A percentile compares a stretch with the other conserved stretches of the same genome.
These are phyloP conservation scores for Rhynchosporium graminicola DNA, from an alignment of 2,329 filamentous ascomycete species.

Conservation along the genomic window DNA sequence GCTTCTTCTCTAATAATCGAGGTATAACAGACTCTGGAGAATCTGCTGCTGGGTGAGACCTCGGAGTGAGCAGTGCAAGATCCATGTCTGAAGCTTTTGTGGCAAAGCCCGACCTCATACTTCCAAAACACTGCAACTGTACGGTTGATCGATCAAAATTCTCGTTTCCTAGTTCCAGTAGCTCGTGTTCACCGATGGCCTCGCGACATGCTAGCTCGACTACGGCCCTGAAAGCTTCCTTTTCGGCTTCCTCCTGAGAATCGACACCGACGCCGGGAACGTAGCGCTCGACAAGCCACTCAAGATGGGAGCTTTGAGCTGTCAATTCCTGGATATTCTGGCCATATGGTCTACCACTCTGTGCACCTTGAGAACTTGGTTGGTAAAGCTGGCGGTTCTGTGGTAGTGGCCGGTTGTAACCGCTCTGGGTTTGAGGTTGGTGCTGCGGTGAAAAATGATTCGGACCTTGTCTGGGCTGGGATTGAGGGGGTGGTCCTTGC, in stretches of 20 bases:
- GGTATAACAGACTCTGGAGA: conserved; percentile 64
- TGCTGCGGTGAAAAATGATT: conserved; percentile 16
- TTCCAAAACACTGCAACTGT: conserved; percentile 78
- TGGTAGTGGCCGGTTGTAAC: conserved; percentile 26
- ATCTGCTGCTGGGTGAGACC: conserved; percentile 56
- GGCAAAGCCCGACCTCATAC: conserved; percentile 81
- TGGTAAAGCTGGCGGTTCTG: conserved; percentile 40
- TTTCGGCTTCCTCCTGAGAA: conserved; percentile 62
- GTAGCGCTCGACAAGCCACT: conserved; percentile 46
- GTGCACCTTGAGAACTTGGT: conserved; percentile 26
- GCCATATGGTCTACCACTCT: conserved; percentile 24
- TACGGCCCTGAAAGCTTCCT: conserved; percentile 66
- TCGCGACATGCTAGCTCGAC: conserved; percentile 67
- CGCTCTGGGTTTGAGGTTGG: conserved; percentile 15
- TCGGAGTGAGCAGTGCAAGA: conserved; percentile 70
- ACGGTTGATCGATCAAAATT: conserved; percentile 57
- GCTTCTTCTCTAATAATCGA: conserved; percentile 70
- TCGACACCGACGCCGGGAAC: conserved; percentile 56
- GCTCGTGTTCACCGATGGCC: conserved; percentile 57
- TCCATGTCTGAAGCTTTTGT: conserved; percentile 91
- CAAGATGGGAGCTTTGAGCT: conserved; percentile 52
- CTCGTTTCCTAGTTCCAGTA: conserved; percentile 43
- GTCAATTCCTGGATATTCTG: conserved; percentile 47
- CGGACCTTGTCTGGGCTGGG: conserved; percentile 22
- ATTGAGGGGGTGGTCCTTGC: conserved; percentile 18